These are phyloP conservation scores for Lachnellula arida DNA, from an alignment of 2,329 filamentous ascomycete species.

Conservation along the genomic window DNA sequence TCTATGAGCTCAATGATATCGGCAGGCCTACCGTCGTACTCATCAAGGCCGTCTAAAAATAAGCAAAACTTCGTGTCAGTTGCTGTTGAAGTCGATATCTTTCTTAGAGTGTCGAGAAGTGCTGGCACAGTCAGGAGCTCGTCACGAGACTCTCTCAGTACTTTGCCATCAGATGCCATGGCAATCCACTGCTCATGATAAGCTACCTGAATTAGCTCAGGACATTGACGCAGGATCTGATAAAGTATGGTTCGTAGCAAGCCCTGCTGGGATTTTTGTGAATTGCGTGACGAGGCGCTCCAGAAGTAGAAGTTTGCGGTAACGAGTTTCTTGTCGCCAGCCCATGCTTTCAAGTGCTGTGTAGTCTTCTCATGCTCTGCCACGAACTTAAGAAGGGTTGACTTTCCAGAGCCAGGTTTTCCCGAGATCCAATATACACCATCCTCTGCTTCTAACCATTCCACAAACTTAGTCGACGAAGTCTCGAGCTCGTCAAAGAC, in stretches of 20 bases:
- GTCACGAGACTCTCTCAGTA: not conserved
- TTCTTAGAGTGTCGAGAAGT: not conserved
- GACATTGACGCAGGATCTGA: not conserved
- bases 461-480: not conserved
- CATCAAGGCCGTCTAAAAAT: conserved; percentile 1
- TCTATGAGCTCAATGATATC: conserved; percentile 4
- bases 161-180: not conserved
- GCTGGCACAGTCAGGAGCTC: not conserved
- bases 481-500: not conserved
- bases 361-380: not conserved
- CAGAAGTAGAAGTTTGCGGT: conserved; percentile 42
- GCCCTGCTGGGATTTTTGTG: conserved; percentile 9
- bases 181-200: not conserved
- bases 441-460: conserved; percentile 4
- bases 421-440: conserved; percentile 14
- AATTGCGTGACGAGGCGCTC: conserved; percentile 33
- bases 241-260: not conserved
- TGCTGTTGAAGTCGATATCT: not conserved
- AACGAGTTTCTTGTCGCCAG: conserved; percentile 19
- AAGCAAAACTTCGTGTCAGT: not conserved
- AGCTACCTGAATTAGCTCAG: not conserved
- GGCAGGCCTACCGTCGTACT: conserved; percentile 7
- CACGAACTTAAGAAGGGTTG: conserved; percentile 19
- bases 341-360: conserved; percentile 27
- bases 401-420: conserved; percentile 19